Base-by-base conservation (phyloP, 2,329 filamentous ascomycete genomes). In the Volutella citrinella region DNA sequence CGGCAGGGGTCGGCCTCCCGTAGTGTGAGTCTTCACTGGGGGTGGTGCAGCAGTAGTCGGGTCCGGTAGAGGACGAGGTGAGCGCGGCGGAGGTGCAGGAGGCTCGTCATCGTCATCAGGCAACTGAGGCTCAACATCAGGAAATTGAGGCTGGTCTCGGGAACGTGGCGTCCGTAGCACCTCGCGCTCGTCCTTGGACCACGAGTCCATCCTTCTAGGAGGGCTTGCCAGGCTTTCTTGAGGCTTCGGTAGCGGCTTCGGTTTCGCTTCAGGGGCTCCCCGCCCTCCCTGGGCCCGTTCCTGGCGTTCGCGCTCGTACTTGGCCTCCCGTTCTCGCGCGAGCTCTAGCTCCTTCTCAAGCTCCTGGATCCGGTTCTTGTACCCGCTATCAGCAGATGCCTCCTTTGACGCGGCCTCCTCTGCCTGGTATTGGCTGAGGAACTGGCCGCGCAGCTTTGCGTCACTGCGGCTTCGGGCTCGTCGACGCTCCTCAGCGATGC, bases 341-440 rank as follows among this genome's bases (percentile, higher is more conserved):
- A 75, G 47, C 66, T 84, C 72, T 14, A 80, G 58, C 70, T 87
- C 69, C 64, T 77, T 72, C 63, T 97, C 91, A 6, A 97, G 72
- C 56, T 96, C 83, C 50, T 77, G 77, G 43, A 96, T 82, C 24
- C 89, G 80, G 44, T 72, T 76, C 43, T 71, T 78, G 58, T 91
- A 74, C 34, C 70, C 67, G 13, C 59, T 49, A 16, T 61, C 28
- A 55, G 58, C 61, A 17, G 56, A 61, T 14, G 54, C 43, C 21
- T 51, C 47, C 17, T 48, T 40, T 26, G 45, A 27, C 10, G 36
- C 38, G 52, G 42, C 70, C 60, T 55, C 80, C 47, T 87, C 82
- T 14, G 82, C 80, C 57, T 87, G 84, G 57, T 95, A 95, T 56
- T 95, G 85, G 54, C 86, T 91, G 31, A 95, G 73, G 50, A 83